Evolutionary conservation across 2,329 filamentous ascomycete species (phyloP).

Genomic region (Sarocladium kiliense): DNA sequence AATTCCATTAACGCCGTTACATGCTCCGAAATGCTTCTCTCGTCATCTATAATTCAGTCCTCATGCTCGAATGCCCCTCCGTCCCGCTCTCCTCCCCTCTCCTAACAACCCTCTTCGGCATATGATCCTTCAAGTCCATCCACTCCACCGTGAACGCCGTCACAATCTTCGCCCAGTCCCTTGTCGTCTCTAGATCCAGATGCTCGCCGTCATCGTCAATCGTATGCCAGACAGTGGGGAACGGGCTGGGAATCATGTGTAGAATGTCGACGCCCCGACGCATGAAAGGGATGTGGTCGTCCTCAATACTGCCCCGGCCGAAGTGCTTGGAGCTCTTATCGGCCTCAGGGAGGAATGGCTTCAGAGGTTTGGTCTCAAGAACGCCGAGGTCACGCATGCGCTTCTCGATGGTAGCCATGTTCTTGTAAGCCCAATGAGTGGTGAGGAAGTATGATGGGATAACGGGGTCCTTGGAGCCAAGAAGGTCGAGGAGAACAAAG

Average conservation of each 20-base stretch:
- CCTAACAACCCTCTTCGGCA: slow-evolving; percentile 22
- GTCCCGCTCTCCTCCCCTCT: slow-evolving; percentile 22
- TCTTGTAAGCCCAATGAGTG: slow-evolving; percentile 89
- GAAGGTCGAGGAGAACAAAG: slow-evolving; percentile 86
- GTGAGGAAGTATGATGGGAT: slow-evolving; percentile 84
- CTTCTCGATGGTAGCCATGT: slow-evolving; percentile 67
- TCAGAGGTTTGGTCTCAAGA: slow-evolving; percentile 52
- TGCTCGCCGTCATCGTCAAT: slow-evolving; percentile 79
- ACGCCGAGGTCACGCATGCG: slow-evolving; percentile 64
- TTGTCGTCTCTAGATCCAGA: slow-evolving; percentile 71
- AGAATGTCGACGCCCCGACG: slow-evolving; percentile 78
- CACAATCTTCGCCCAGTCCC: slow-evolving; percentile 83
- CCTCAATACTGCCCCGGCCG: slow-evolving; percentile 54
- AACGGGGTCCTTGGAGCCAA: slow-evolving; percentile 63
- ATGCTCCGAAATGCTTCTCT: neutral
- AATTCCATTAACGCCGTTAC: neutral
- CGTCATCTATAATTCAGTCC: slow-evolving; percentile 30
- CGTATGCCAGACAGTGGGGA: slow-evolving; percentile 82
- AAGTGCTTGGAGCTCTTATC: slow-evolving; percentile 48
- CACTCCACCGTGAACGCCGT: slow-evolving; percentile 85
- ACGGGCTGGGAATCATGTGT: slow-evolving; percentile 81
- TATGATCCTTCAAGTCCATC: slow-evolving; percentile 64
- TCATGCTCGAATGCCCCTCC: slow-evolving; percentile 19
- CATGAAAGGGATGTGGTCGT: slow-evolving; percentile 93
- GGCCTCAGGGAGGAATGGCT: slow-evolving; percentile 60